Evolutionary conservation across 768 basidiomycete genomes (phyloP).

Genomic region (Suillus hirtellus): DNA sequence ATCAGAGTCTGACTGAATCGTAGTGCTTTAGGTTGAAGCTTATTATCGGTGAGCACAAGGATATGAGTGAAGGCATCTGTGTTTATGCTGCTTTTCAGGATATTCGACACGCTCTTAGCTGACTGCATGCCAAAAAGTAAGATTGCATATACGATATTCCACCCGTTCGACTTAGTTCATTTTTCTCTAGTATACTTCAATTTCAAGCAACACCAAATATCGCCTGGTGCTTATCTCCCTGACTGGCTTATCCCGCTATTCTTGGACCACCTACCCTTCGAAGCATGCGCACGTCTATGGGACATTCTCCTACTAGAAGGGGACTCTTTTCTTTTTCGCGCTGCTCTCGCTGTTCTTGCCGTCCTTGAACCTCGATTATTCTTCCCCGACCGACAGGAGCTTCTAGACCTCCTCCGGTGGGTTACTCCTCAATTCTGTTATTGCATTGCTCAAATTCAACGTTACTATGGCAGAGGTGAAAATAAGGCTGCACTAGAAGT

Average conservation of each 20-base stretch:
- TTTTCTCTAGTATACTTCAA: slow-evolving; percentile 77
- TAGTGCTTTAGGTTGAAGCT: slow-evolving; percentile 70
- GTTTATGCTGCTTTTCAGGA: slow-evolving; percentile 43
- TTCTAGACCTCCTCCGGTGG: slow-evolving; percentile 77
- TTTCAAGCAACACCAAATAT: slow-evolving; percentile 91
- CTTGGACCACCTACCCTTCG: slow-evolving; percentile 85
- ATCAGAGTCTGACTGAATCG: slow-evolving; percentile 30
- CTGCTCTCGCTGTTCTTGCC: slow-evolving; percentile 77
- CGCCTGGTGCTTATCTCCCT: slow-evolving; percentile 78
- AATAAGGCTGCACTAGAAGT: slow-evolving; percentile 82
- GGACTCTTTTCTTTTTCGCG: slow-evolving; percentile 86
- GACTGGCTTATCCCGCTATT: slow-evolving; percentile 85
- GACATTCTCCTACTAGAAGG: slow-evolving; percentile 87
- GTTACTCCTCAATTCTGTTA: slow-evolving; percentile 19
- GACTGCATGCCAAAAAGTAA: slow-evolving; percentile 93
- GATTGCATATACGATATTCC: slow-evolving; percentile 20
- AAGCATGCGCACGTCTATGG: slow-evolving; percentile 87
- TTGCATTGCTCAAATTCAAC: slow-evolving; percentile 14
- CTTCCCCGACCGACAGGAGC: slow-evolving; percentile 80
- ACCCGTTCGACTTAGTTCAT: slow-evolving; percentile 1
- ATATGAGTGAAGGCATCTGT: neutral
- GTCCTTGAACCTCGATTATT: slow-evolving; percentile 85
- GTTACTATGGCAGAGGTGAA: slow-evolving; percentile 58
- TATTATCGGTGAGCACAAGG: slow-evolving; percentile 70
- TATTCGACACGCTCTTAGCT: slow-evolving; percentile 89